Evolutionary conservation across 805 yeast genomes (phyloP), one percentile per base, ranked within the genome.

Genomic region (Lipomyces orientalis): DNA sequence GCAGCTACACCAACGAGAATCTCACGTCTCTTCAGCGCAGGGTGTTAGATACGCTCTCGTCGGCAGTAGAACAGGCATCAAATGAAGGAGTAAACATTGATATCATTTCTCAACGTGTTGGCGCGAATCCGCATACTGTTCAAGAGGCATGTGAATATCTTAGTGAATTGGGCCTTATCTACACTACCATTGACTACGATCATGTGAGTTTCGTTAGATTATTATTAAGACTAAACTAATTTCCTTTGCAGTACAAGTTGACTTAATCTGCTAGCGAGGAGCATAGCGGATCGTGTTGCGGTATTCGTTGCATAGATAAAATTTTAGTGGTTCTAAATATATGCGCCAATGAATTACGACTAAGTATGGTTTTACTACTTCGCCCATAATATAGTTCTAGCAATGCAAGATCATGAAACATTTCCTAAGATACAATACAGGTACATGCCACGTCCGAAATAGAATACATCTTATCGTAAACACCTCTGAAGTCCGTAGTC

Each of bases 71-170:
- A 12, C 58, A 33, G 33, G 54, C 43, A 9, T 52, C 64, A 37
- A 66, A 68, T 34, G 73, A 71, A 43, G 74, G 74, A 7, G 39
- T 65, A 2, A 71, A 71, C 54, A 54, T 65, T 31, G 60, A 61
- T 16, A 37, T 39, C 7, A 55, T 71, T 12, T 67, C 72, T 2
- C 58, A 61, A 12, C 34, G 39, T 9, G 37, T 55, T 8, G 65
- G 66, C 2, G 60, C 64, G 7, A 52, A 58, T 14, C 19, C 56
- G 35, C 51, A 34, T 25, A 57, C 46, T 7, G 62, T 60, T 33
- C 51, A 35, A 6, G 57, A 58, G 8, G 56, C 62, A 2, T 59
- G 64, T 31, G 74, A 71, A 14, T 56, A 63, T 29, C 54, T 71
- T 34, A 34, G 56, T 25, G 70, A 65, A 29, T 19, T 46, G 57